Evolutionary conservation across 73 alveolate species (phyloP).

Genomic region (Paraurostyla sp.): DNA sequence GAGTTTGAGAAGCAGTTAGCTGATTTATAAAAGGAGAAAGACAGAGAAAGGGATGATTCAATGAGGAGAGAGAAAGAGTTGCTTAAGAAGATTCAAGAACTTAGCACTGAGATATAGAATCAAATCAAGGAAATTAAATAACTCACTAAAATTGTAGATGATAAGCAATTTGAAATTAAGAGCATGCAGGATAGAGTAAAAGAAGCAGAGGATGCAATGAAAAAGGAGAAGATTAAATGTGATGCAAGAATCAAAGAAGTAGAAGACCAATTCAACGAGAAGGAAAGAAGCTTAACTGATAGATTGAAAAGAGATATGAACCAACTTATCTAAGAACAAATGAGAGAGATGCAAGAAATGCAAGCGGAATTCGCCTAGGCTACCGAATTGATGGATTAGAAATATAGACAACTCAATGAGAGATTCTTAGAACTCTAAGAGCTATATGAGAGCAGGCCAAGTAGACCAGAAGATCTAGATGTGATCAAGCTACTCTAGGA

Average conservation of each 20-base stretch:
- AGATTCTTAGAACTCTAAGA: constrained; percentile 64
- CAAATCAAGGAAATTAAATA: constrained; percentile 52
- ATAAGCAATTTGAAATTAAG: not conserved
- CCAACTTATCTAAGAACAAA: constrained; percentile 67
- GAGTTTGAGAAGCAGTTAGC: constrained; percentile 34
- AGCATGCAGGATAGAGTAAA: constrained; percentile 50
- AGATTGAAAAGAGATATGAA: constrained; percentile 70
- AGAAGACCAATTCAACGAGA: constrained; percentile 55
- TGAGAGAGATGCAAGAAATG: constrained; percentile 55
- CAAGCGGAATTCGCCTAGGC: constrained; percentile 72
- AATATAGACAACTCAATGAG: constrained; percentile 68
- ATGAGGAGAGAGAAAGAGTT: constrained; percentile 53
- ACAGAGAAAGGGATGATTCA: constrained; percentile 50
- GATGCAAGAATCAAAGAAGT: constrained; percentile 7
- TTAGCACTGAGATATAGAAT: constrained; percentile 33
- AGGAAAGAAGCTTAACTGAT: constrained; percentile 56
- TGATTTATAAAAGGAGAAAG: not conserved
- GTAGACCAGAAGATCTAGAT: constrained; percentile 87
- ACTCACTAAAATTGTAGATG: constrained; percentile 11
- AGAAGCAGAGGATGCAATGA: constrained; percentile 59
- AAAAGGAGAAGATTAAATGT: constrained; percentile 22
- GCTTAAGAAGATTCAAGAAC: not conserved
- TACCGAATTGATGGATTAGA: constrained; percentile 74
- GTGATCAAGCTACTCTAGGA: constrained; percentile 72
- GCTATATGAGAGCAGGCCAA: constrained; percentile 85